Evolutionary conservation across 768 basidiomycete genomes (phyloP), one percentile per base, ranked within the genome.

Genomic region (Collybiopsis luxurians): DNA sequence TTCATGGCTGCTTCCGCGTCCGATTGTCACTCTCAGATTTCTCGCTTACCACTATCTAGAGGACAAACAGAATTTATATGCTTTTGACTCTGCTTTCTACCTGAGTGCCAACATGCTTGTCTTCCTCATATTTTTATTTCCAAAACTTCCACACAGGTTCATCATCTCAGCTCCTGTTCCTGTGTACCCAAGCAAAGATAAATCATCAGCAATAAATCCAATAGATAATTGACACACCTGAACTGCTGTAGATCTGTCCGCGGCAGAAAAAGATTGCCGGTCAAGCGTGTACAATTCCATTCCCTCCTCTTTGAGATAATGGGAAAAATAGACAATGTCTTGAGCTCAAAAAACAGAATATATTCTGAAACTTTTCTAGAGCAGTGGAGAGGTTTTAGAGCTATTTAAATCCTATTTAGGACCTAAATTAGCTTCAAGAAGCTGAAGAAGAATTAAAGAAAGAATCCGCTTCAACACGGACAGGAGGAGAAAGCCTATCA

Each of bases 161-260:
- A 99, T 86, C 86, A 97, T 92, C 70, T 98, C 96, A 24, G 85
- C 81, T 9, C 84, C 82, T 2, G 91, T 83, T 0, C 92, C 96
- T 0, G 94, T 96, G 64, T 93, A 95, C 83, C 93, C 94, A 28
- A 11, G 7, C 52, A 38, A 4, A 24, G 17, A 46, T 12, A 23
- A 11, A 6, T 30, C 1, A n/a, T 10, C 13, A 30, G 19, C 17
- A 17, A 10, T 5, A 31, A 28, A 63, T 24, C n/a, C 4, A 12
- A 61, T 97, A 98, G 55, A 98, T 92, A 0, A 85, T 89, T 0
- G 91, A 91, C 6, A 94, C 87, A 0, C 96, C 96, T 7, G 95
- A 96, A 21, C 96, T 95, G 38, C 93, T 92, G 9, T 9, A 19
- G 11, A 7, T 13, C 4, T 12, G 17, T 51, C n/a, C 19, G 27